Percentiles rank a stretch among this genome's conserved stretches.
phyloP scores from a whole-genome alignment of 2,329 filamentous ascomycete genomes.

The Claviceps purpurea region DNA sequence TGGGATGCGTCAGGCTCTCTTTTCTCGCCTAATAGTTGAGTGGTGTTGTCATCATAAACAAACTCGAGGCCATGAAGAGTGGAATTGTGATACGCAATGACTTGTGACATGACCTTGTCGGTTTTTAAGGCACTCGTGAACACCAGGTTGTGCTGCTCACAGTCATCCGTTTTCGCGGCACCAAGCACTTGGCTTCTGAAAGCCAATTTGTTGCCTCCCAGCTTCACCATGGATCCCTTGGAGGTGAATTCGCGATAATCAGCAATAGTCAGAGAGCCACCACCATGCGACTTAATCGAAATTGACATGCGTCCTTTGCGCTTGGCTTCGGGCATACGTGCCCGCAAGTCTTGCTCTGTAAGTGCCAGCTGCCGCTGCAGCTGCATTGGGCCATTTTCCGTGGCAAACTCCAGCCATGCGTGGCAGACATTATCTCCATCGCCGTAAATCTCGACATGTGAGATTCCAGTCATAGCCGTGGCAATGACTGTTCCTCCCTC shows the following conservation, averaged over 20 bases:
- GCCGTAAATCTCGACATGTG: constrained; percentile 70
- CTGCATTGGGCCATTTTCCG: constrained; percentile 48
- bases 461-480: constrained; percentile 68
- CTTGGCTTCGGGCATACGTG: constrained; percentile 56
- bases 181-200: constrained; percentile 68
- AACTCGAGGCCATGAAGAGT: constrained; percentile 84
- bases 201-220: constrained; percentile 56
- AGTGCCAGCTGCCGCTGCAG: constrained; percentile 62
- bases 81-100: constrained; percentile 64
- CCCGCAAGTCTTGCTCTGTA: constrained; percentile 61
- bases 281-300: constrained; percentile 62
- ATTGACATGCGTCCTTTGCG: constrained; percentile 59
- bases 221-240: constrained; percentile 59
- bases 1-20: constrained; percentile 58
- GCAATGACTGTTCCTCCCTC: constrained; percentile 65
- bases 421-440: constrained; percentile 73
- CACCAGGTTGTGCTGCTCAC: constrained; percentile 56
- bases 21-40: constrained; percentile 73
- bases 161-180: constrained; percentile 55
- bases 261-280: constrained; percentile 61
- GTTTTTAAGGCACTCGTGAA: constrained; percentile 55
- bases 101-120: constrained; percentile 59
- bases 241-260: constrained; percentile 60
- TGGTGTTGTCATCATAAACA: constrained; percentile 74
- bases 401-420: constrained; percentile 67